These are phyloP conservation scores for Penicillium crystallinum DNA, from an alignment of 495 filamentous ascomycete genomes.

Conservation along the genomic window DNA sequence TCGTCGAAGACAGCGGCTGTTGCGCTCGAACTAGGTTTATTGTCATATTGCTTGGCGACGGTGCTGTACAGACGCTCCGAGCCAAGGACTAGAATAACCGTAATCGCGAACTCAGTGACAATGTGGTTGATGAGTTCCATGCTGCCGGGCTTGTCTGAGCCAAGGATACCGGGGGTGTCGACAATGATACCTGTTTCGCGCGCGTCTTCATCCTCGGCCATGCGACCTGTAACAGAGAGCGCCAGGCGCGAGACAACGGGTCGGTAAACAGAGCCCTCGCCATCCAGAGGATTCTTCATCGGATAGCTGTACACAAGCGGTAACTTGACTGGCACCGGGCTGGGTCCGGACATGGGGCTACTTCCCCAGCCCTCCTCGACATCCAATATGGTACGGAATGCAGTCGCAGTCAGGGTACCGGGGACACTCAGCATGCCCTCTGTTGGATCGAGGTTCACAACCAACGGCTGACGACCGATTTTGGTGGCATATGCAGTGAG, in stretches of 20 bases:
- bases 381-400: constrained; percentile 80
- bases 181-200: constrained; percentile 74
- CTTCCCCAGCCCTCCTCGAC: constrained; percentile 87
- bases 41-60: constrained; percentile 66
- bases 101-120: constrained; percentile 81
- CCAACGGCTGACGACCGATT: constrained; percentile 68
- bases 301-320: constrained; percentile 92
- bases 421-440: constrained; percentile 84
- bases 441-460: constrained; percentile 80
- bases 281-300: constrained; percentile 61
- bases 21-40: constrained; percentile 52
- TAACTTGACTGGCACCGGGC: constrained; percentile 79
- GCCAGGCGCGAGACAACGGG: constrained; percentile 72
- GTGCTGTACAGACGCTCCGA: constrained; percentile 77
- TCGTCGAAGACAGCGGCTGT: constrained; percentile 48
- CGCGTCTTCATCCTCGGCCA: constrained; percentile 70
- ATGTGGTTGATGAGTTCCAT: constrained; percentile 78
- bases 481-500: constrained; percentile 78
- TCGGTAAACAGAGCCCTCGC: constrained; percentile 66
- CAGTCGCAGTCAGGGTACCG: constrained; percentile 76
- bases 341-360: constrained; percentile 86
- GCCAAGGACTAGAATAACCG: constrained; percentile 75
- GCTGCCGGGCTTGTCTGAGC: constrained; percentile 52
- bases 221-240: constrained; percentile 67
- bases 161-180: constrained; percentile 71